Evolutionary conservation across 495 filamentous ascomycete genomes (phyloP), one percentile per base, ranked within the genome.

Genomic region (Hypoxylon cercidicola): DNA sequence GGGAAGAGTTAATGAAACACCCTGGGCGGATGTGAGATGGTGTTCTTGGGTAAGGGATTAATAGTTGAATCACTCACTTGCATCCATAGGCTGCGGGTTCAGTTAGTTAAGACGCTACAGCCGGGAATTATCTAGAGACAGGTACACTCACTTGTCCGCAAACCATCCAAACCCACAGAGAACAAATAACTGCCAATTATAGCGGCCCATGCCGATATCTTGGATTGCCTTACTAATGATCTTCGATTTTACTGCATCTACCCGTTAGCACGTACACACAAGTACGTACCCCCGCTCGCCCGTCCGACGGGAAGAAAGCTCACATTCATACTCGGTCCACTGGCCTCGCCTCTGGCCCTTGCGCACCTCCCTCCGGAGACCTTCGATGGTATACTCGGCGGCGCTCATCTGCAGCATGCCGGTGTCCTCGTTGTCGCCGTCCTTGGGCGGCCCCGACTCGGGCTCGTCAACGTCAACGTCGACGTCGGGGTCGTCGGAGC

Each of bases 121-220:
- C 25, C 25, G 8, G 11, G 16, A 30, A 3, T 55, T 55, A 34
- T 64, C 41, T 3, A 15, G 16, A 25, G 1, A 34, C 11, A 28
- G 12, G 19, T 2, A 12, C 18, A 70, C 77, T 78, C 59, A 84
- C 79, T 85, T 85, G 63, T 86, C 83, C 1, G 81, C 81, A 71
- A 84, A 82, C 85, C 84, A 94, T 13, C 91, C 92, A 75, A 92
- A 94, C 0, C 92, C 92, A 62, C 90, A 92, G 0, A 96, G 82
- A 46, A 87, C 80, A 74, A 96, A 95, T 11, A 95, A 76, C 66
- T 91, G 83, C 91, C 89, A 94, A 69, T 96, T 91, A 66, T 95
- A 96, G 32, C 82, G 81, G 40, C 92, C 92, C 88, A 94, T 95
- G 6, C 92, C 92, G 64, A 95, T 93, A 72, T 94, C 92, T 58